A percentile compares a stretch with the other conserved stretches of the same genome.
These are phyloP conservation scores for Aspergillus amoenus DNA, from an alignment of 2,329 filamentous ascomycete species.

Conservation along the genomic window DNA sequence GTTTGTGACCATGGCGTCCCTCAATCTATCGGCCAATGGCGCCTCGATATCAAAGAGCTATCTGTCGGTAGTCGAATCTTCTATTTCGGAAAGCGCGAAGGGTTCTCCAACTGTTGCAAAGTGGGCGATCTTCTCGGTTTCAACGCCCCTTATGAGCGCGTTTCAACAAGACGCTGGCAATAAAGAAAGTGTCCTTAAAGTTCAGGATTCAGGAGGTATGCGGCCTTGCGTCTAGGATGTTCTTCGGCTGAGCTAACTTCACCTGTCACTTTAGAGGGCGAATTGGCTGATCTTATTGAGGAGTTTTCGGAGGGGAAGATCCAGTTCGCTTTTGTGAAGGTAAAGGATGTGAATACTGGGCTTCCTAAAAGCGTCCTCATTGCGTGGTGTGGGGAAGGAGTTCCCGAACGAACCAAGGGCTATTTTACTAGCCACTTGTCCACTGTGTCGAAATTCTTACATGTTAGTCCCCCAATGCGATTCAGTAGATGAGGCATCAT, in stretches of 20 bases:
- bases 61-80: constrained; percentile 64
- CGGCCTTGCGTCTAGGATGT: background rate
- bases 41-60: constrained; percentile 78
- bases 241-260: constrained; percentile 14
- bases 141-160: constrained; percentile 85
- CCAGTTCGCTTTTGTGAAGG: constrained; percentile 94
- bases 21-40: constrained; percentile 77
- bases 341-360: constrained; percentile 88
- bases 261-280: constrained; percentile 65
- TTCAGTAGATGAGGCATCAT: background rate
- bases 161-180: constrained; percentile 78
- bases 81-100: constrained; percentile 56
- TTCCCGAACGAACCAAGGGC: constrained; percentile 96
- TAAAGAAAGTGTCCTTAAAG: constrained; percentile 94
- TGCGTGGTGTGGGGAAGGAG: constrained; percentile 95
- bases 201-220: constrained; percentile 84
- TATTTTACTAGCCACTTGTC: constrained; percentile 96
- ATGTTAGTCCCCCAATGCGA: constrained; percentile 51
- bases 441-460: constrained; percentile 85
- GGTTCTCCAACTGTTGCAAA: constrained; percentile 80
- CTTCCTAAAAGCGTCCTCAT: constrained; percentile 92
- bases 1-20: constrained; percentile 63
- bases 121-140: constrained; percentile 93
- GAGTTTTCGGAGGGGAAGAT: constrained; percentile 96
- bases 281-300: constrained; percentile 84